Evolutionary conservation across 345 rosid genomes (phyloP), one percentile per base, ranked within the genome.

Genomic region (Salix udensis): DNA sequence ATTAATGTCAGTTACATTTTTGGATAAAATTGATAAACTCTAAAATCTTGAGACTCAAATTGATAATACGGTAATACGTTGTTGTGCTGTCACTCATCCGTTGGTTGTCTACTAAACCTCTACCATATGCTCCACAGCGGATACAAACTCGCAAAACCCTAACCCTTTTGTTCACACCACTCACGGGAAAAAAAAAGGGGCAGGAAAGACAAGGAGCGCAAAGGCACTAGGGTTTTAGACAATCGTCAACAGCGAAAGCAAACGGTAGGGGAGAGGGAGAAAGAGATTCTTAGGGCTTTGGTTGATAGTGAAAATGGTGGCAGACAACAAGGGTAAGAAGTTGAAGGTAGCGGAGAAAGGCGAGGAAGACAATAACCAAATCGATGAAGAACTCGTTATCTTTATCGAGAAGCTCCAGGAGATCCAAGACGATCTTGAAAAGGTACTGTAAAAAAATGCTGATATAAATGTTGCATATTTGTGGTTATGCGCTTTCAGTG

Each of bases 331-430:
- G 85, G 92, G 91, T 70, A 96, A 94, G 89, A 96, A 91, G 88
- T 82, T 87, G 80, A 94, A 90, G 83, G 82, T 84, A 24, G 86
- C 85, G 36, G 94, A 87, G 75, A 88, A 85, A 74, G 77, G 71
- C 39, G 91, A 88, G 12, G 97, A 89, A 67, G 98, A 94, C 31
- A 91, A 85, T 81, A 64, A 88, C 85, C 94, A 77, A 70, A 78
- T 92, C 77, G 97, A 94, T 40, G 86, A 83, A 74, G 95, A 91
- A 65, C 96, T 96, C 68, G 91, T 94, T 34, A 89, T 89, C 60
- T 91, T 95, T 65, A 94, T 94, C 74, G 99, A 96, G 86, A 94
- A 91, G 86, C 93, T 96, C 58, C 99, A 96, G 79, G 97, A 92
- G 91, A 86, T 93, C 71, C 99, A 96, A 77, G 99, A 96, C 42